phyloP scores from a whole-genome alignment of 495 filamentous ascomycete species.

The Penicillium cosmopolitanum region DNA sequence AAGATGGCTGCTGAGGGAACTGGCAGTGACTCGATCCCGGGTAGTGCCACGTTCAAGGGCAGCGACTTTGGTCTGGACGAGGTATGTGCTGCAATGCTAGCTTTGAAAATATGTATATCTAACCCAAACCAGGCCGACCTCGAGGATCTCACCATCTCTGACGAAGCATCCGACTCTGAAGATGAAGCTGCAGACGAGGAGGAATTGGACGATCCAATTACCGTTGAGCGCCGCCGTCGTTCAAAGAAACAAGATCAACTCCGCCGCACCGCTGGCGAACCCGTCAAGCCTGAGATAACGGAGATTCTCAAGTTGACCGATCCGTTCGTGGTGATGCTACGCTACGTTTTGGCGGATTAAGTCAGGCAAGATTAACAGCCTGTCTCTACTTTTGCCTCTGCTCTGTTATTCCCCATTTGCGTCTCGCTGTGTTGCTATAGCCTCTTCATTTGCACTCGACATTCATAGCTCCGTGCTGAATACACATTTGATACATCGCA shows the following conservation, averaged over 20 bases:
- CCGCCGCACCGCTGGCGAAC: conserved; percentile 84
- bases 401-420: not conserved
- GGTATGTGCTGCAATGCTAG: conserved; percentile 45
- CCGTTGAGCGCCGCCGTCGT: conserved; percentile 77
- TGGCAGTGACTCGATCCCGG: conserved; percentile 45
- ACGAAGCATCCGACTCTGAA: conserved; percentile 64
- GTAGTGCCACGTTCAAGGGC: conserved; percentile 62
- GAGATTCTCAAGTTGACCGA: conserved; percentile 80
- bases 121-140: conserved; percentile 60
- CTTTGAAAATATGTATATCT: conserved; percentile 12
- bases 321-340: conserved; percentile 81
- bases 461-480: not conserved
- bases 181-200: conserved; percentile 78
- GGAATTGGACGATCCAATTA: conserved; percentile 76
- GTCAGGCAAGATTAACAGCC: too few species aligned
- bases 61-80: conserved; percentile 89
- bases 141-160: conserved; percentile 78
- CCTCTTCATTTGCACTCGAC: not conserved
- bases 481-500: conserved; percentile 3
- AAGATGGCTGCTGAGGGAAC: conserved; percentile 93
- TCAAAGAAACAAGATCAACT: conserved; percentile 76
- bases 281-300: conserved; percentile 75
- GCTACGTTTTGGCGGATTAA: conserved; percentile 80
- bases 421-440: too few species aligned
- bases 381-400: not conserved